These are phyloP conservation scores for Balamuthia mandrillaris DNA, from an alignment of 208 protist genomes.

Conservation along the genomic window DNA sequence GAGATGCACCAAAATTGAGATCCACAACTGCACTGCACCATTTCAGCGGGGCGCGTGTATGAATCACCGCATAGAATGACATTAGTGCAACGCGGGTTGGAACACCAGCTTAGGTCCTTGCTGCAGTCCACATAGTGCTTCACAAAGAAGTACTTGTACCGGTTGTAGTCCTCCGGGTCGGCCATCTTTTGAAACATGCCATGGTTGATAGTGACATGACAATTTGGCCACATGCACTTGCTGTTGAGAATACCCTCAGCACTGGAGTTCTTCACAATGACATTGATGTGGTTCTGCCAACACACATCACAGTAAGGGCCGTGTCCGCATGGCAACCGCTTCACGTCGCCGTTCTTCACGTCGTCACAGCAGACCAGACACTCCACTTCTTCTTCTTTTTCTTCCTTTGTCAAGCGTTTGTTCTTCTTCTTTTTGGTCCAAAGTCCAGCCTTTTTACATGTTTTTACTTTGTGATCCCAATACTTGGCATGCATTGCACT, in stretches of 20 bases:
- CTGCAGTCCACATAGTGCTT: conserved; percentile 55
- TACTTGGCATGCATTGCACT: conserved; percentile 45
- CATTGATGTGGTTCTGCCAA: neutral
- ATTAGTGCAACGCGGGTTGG: conserved; percentile 47
- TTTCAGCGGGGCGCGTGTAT: conserved; percentile 30
- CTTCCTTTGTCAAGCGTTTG: neutral
- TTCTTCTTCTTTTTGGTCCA: neutral
- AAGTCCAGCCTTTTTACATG: conserved; percentile 26
- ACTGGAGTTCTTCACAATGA: conserved; percentile 37
- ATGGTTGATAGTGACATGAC: conserved; percentile 38
- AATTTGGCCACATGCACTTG: conserved; percentile 55
- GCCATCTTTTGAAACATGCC: neutral
- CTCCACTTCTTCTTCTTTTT: conserved; percentile 28
- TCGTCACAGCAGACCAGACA: conserved; percentile 28
- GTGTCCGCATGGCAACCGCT: conserved; percentile 1
- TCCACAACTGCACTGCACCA: conserved; percentile 59
- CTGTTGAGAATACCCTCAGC: conserved; percentile 32
- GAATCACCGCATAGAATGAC: conserved; percentile 39
- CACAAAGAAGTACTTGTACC: conserved; percentile 62
- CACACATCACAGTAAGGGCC: conserved; percentile 26
- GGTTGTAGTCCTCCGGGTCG: neutral
- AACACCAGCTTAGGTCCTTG: conserved; percentile 51
- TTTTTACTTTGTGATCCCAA: conserved; percentile 50
- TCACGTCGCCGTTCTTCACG: conserved; percentile 19
- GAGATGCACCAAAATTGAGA: conserved; percentile 45